Percentiles rank a stretch among this genome's conserved stretches.
phyloP scores from a whole-genome alignment of 2,329 filamentous ascomycete species.

The Colletotrichum gloeosporioides region DNA sequence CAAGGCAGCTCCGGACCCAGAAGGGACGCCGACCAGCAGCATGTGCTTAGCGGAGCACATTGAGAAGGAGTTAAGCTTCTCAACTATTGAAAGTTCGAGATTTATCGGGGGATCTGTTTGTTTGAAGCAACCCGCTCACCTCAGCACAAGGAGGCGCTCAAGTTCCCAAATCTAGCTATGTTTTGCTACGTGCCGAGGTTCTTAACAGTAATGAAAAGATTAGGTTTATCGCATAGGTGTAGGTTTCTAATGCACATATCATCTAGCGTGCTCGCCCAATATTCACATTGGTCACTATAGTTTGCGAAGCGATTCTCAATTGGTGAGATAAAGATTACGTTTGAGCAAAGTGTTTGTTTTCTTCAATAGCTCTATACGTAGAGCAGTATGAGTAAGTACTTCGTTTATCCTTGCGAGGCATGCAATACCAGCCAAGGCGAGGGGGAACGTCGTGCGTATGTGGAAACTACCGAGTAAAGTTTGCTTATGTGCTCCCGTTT shows the following conservation, averaged over 20 bases:
- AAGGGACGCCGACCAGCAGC: not conserved
- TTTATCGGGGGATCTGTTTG: not conserved
- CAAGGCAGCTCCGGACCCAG: not conserved
- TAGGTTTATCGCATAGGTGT: not conserved
- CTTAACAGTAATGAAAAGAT: not conserved
- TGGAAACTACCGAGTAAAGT: not conserved
- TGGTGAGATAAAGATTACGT: not conserved
- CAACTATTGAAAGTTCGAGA: not conserved
- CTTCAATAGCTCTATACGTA: not conserved
- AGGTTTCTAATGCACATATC: not conserved
- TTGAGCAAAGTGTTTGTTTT: not conserved
- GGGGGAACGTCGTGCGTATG: not conserved
- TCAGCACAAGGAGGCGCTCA: not conserved
- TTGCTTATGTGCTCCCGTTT: not conserved
- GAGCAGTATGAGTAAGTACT: not conserved
- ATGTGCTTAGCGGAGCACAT: not conserved
- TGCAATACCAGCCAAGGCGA: not conserved
- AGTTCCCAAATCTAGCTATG: not conserved
- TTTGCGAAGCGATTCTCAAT: not conserved
- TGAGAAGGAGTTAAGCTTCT: not conserved
- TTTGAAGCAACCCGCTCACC: not conserved
- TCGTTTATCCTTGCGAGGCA: not conserved
- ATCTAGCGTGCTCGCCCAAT: too few relatives aligned
- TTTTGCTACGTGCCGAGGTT: not conserved
- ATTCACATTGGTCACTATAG: not conserved